Percentiles rank a stretch among this genome's conserved stretches.
Conservation (phyloP, 2,329 filamentous ascomycete species). For the Aspergillus pseudotamarii region DNA sequence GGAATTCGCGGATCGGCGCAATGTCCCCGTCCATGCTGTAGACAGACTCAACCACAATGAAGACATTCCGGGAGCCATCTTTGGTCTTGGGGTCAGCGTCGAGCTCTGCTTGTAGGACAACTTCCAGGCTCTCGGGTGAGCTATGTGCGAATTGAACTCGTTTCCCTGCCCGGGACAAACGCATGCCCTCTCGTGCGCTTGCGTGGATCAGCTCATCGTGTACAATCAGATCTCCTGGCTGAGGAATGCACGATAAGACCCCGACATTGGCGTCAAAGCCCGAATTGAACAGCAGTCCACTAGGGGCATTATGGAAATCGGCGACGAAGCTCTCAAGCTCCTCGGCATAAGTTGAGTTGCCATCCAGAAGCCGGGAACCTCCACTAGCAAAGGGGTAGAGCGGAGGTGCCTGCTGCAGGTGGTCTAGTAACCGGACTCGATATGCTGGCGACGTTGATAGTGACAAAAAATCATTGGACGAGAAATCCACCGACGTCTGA, state of each 20-base stretch:
- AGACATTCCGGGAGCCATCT: conserved; percentile 56
- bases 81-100: conserved; percentile 36
- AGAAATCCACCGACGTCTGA: conserved; percentile 57
- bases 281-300: conserved; percentile 64
- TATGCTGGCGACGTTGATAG: conserved; percentile 53
- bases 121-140: conserved; percentile 38
- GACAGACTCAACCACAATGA: conserved; percentile 69
- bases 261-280: conserved; percentile 70
- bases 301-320: conserved; percentile 60
- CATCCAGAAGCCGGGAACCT: conserved; percentile 66
- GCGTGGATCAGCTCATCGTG: conserved; percentile 79
- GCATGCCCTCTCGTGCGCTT: conserved; percentile 77
- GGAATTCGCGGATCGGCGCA: conserved; percentile 63
- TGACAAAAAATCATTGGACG: conserved; percentile 68
- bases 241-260: conserved; percentile 63
- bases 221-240: conserved; percentile 64
- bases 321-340: conserved; percentile 62
- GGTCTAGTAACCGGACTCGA: conserved; percentile 52
- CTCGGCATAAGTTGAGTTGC: conserved; percentile 64
- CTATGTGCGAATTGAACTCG: conserved; percentile 55
- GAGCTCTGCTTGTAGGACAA: conserved; percentile 37
- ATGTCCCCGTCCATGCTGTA: conserved; percentile 87
- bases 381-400: conserved; percentile 55
- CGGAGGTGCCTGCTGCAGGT: conserved; percentile 43
- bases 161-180: conserved; percentile 58